Percentiles rank a stretch among this genome's conserved stretches.
phyloP scores from a whole-genome alignment of 73 alveolate species.

The Paramecium sexaurelia region DNA sequence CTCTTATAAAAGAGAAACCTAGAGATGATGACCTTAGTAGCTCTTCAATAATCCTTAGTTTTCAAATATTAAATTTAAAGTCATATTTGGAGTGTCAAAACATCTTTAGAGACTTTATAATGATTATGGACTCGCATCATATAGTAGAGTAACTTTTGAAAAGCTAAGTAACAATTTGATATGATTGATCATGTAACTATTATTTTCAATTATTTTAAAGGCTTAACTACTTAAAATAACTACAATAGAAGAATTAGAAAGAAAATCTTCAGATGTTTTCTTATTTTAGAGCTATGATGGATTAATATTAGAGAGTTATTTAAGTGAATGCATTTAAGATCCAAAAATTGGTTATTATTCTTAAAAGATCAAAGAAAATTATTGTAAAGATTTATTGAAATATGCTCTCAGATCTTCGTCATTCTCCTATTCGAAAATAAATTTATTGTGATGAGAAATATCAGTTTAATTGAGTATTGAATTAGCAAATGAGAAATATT shows the following conservation, averaged over 20 bases:
- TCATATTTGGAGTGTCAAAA: neutral
- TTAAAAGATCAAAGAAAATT: neutral
- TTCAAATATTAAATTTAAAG: slow-evolving; percentile 3
- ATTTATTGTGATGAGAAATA: neutral
- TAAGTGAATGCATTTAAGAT: neutral
- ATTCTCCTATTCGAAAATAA: neutral
- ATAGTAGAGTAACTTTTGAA: neutral
- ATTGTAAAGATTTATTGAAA: neutral
- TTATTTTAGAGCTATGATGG: neutral
- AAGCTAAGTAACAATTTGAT: neutral
- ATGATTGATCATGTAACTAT: neutral
- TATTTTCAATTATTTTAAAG: neutral
- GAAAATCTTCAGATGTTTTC: neutral
- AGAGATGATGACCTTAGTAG: neutral
- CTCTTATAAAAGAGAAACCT: neutral
- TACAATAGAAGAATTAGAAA: neutral
- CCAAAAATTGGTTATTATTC: neutral
- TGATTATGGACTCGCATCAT: neutral
- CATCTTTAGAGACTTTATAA: neutral
- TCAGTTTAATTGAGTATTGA: neutral
- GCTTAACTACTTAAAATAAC: neutral
- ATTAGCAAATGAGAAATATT: neutral
- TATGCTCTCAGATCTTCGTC: slow-evolving; percentile 43
- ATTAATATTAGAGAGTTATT: neutral
- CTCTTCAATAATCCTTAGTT: neutral